Evolutionary conservation across 2,329 filamentous ascomycete species (phyloP).

Genomic region (Aspergillus fumigatiaffinis): DNA sequence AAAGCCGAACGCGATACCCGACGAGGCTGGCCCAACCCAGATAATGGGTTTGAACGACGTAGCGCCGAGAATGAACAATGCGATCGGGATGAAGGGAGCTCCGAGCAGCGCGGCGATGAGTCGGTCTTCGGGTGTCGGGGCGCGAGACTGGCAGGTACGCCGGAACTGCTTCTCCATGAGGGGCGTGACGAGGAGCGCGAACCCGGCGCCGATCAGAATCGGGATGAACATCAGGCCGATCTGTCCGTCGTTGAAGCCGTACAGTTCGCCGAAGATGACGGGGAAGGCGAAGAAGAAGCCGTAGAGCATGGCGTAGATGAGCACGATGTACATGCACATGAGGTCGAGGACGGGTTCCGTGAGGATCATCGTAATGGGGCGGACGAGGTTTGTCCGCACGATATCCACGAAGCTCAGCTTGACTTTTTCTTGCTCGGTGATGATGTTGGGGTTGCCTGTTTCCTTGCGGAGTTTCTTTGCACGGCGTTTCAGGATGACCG

Average conservation of each 20-base stretch:
- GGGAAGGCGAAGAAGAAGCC: slow-evolving; percentile 49
- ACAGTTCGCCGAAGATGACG: slow-evolving; percentile 69
- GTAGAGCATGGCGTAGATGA: slow-evolving; percentile 46
- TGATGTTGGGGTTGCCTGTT: slow-evolving; percentile 29
- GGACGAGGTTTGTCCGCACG: slow-evolving; percentile 66
- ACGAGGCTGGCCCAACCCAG: slow-evolving; percentile 55
- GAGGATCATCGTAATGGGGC: slow-evolving; percentile 75
- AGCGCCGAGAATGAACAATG: slow-evolving; percentile 61
- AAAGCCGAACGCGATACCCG: slow-evolving; percentile 67
- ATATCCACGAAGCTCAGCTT: slow-evolving; percentile 25
- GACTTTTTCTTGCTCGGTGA: slow-evolving; percentile 29
- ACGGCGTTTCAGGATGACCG: slow-evolving; percentile 31
- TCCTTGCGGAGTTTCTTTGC: slow-evolving; percentile 29
- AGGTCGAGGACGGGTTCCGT: slow-evolving; percentile 40
- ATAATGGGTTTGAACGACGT: slow-evolving; percentile 55
- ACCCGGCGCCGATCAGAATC: slow-evolving; percentile 29
- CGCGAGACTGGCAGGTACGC: slow-evolving; percentile 54
- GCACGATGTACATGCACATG: slow-evolving; percentile 73
- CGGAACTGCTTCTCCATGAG: slow-evolving; percentile 73
- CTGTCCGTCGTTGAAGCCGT: slow-evolving; percentile 42
- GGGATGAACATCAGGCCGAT: slow-evolving; percentile 43
- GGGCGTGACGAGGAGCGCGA: slow-evolving; percentile 30
- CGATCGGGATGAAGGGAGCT: slow-evolving; percentile 64
- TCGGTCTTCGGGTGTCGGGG: slow-evolving; percentile 68
- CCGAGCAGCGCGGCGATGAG: slow-evolving; percentile 71